Evolutionary conservation across 2,329 filamentous ascomycete species (phyloP).

Genomic region (Beauveria caledonica): DNA sequence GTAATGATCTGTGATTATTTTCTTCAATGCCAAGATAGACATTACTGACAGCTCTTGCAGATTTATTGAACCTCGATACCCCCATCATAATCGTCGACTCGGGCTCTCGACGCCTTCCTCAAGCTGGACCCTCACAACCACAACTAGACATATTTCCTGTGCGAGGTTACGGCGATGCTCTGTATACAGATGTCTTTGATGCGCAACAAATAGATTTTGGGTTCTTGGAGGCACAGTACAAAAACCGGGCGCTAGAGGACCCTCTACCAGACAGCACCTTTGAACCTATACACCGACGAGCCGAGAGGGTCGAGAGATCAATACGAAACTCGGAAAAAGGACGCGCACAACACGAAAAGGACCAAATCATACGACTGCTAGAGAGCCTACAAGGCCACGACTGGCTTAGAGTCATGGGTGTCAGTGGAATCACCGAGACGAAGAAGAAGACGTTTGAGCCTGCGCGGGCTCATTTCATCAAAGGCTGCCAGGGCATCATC

Average conservation of each 20-base stretch:
- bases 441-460: slow-evolving; percentile 82
- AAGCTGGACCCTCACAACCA: slow-evolving; percentile 20
- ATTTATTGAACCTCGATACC: slow-evolving; percentile 64
- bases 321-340: slow-evolving; percentile 58
- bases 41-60: slow-evolving; percentile 33
- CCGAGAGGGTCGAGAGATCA: slow-evolving; percentile 52
- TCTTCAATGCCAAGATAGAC: background rate
- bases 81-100: slow-evolving; percentile 63
- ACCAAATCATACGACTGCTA: slow-evolving; percentile 57
- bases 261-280: slow-evolving; percentile 49
- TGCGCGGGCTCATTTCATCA: slow-evolving; percentile 76
- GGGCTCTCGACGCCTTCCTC: slow-evolving; percentile 23
- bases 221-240: slow-evolving; percentile 40
- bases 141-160: slow-evolving; percentile 29
- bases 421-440: slow-evolving; percentile 75
- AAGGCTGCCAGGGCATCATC: slow-evolving; percentile 70
- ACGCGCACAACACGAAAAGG: slow-evolving; percentile 57
- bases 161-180: slow-evolving; percentile 45
- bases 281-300: slow-evolving; percentile 46
- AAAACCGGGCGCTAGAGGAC: slow-evolving; percentile 38
- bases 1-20: background rate
- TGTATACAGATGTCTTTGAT: slow-evolving; percentile 50
- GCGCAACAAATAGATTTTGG: slow-evolving; percentile 48
- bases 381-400: slow-evolving; percentile 84
- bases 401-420: slow-evolving; percentile 87